Evolutionary conservation across 2,329 filamentous ascomycete genomes (phyloP).

Genomic region (Niveomyces coronatus): DNA sequence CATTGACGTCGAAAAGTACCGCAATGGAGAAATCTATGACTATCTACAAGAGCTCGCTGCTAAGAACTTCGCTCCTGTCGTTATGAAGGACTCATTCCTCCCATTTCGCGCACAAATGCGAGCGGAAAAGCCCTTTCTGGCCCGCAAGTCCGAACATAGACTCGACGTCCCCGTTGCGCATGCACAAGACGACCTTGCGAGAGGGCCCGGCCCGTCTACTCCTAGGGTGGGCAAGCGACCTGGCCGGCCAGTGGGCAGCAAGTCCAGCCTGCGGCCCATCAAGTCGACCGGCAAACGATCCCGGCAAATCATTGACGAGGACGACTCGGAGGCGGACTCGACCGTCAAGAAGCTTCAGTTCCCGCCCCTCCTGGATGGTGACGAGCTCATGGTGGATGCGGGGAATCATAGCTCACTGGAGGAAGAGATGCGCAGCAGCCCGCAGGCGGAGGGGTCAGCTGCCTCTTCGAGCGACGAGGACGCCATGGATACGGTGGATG

Average conservation of each 20-base stretch:
- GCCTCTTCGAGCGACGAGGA: conserved; percentile 7
- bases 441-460: background rate
- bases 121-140: conserved; percentile 10
- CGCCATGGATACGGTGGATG: conserved; percentile 14
- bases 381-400: conserved; percentile 23
- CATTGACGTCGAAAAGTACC: conserved; percentile 25
- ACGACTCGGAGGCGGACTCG: conserved; percentile 25
- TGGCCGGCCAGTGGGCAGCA: conserved; percentile 32
- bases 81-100: conserved; percentile 20
- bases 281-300: conserved; percentile 34
- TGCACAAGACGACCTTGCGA: conserved; percentile 5
- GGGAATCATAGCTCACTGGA: conserved; percentile 13
- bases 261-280: conserved; percentile 33
- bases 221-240: conserved; percentile 21
- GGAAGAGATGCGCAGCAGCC: conserved; percentile 4
- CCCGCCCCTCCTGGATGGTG: conserved; percentile 14
- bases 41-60: conserved; percentile 24
- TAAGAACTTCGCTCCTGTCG: conserved; percentile 18
- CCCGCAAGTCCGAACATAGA: conserved; percentile 2
- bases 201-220: background rate
- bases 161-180: background rate
- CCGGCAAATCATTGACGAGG: conserved; percentile 28
- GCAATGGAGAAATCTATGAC: conserved; percentile 19
- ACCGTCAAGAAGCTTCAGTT: conserved; percentile 12
- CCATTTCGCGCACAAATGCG: conserved; percentile 19